Evolutionary conservation across 1,284 basidiomycete species (phyloP).

Genomic region (Ceratobasidium papillatum): DNA sequence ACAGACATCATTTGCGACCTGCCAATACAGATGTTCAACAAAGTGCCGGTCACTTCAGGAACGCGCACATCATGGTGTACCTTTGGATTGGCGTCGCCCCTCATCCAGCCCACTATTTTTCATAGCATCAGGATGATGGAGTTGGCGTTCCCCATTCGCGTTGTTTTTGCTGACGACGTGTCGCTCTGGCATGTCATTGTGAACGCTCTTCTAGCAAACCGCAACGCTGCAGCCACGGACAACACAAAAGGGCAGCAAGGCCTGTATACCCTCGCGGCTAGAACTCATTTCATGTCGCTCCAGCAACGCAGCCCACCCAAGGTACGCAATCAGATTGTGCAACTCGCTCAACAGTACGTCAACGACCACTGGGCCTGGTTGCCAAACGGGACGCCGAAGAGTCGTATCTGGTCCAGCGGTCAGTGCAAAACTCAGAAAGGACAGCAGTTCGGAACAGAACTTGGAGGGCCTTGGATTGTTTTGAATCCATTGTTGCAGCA

Average conservation of each 20-base stretch:
- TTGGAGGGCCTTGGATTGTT: not conserved
- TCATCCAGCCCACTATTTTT: not conserved
- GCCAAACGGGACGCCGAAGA: not conserved
- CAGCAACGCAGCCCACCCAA: not conserved
- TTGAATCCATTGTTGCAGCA: too few species aligned
- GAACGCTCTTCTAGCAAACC: not conserved
- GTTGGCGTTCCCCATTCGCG: not conserved
- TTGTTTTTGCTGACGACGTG: not conserved
- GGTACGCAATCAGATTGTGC: not conserved
- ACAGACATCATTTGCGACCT: not conserved
- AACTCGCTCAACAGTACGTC: not conserved
- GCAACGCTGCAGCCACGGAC: not conserved
- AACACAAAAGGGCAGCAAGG: not conserved
- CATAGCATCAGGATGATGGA: not conserved
- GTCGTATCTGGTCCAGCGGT: not conserved
- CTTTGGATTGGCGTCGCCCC: not conserved
- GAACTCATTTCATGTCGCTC: not conserved
- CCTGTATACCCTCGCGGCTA: not conserved
- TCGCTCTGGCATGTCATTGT: not conserved
- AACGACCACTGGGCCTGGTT: constrained; percentile 9
- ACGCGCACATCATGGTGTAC: not conserved
- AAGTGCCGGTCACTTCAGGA: not conserved
- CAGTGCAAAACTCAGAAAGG: not conserved
- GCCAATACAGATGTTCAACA: not conserved
- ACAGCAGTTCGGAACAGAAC: too few species aligned